phyloP scores from a whole-genome alignment of 73 alveolate genomes.

The Tetrahymena borealis region DNA sequence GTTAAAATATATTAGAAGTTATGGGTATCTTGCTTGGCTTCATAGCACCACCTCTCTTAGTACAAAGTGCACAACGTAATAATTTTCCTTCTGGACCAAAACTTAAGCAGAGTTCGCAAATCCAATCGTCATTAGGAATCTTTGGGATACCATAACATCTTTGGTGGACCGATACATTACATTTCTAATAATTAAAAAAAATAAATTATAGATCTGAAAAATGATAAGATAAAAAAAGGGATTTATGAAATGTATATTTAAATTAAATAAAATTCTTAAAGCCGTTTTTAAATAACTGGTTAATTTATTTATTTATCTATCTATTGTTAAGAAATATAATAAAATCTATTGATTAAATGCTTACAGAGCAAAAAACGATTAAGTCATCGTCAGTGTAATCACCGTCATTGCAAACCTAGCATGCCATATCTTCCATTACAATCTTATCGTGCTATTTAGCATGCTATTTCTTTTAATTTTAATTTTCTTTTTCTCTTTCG shows the following conservation, averaged over 20 bases:
- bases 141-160: constrained; percentile 31
- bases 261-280: no score
- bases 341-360: constrained; percentile 19
- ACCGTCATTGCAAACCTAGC: constrained; percentile 37
- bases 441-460: constrained; percentile 5
- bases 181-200: constrained; percentile 5
- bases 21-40: constrained; percentile 13
- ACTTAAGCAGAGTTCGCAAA: constrained; percentile 24
- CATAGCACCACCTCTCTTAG: constrained; percentile 42
- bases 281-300: no score
- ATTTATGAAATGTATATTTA: no score
- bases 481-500: background rate
- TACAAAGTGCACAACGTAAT: constrained; percentile 33
- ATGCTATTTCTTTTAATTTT: background rate
- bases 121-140: constrained; percentile 8
- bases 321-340: no score
- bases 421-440: constrained; percentile 7
- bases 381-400: constrained; percentile 14
- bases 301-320: no score
- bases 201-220: background rate
- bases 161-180: constrained; percentile 11
- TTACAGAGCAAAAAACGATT: constrained; percentile 40
- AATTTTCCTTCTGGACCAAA: constrained; percentile 32
- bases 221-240: background rate
- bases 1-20: constrained; percentile 14